Conservation (phyloP, 257 asterid genomes). For the Jasminum sambac region DNA sequence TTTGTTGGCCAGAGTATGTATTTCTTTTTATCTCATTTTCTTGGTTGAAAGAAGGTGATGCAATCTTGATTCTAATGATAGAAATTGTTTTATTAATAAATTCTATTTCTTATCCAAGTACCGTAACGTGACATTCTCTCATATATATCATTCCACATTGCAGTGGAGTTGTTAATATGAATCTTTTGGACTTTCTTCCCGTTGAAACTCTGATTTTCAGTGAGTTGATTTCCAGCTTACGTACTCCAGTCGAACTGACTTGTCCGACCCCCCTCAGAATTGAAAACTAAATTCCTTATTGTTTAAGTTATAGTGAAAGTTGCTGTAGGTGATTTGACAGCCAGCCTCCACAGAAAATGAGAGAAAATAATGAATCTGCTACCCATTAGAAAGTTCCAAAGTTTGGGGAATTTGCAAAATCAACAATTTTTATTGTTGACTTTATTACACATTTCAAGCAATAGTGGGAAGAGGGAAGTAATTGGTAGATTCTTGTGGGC, state of each 20-base stretch:
- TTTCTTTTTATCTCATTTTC: background rate
- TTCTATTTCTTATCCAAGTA: background rate
- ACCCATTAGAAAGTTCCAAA: constrained; percentile 33
- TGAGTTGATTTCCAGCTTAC: background rate
- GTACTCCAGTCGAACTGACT: background rate
- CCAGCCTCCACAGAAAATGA: background rate
- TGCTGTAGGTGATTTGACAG: background rate
- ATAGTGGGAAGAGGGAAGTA: background rate
- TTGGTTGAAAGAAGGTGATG: background rate
- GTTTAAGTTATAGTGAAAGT: background rate
- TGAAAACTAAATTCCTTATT: no score
- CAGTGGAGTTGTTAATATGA: constrained; percentile 16
- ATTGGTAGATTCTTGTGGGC: constrained; percentile 29
- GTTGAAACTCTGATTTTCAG: no score
- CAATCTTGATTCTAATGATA: background rate
- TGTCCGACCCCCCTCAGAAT: no score
- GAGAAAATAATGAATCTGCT: background rate
- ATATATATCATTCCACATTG: background rate
- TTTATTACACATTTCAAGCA: background rate
- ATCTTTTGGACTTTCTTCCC: constrained; percentile 25
- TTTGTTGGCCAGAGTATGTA: no score
- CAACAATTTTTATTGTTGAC: background rate
- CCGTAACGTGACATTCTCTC: background rate
- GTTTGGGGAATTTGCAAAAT: constrained; percentile 40
- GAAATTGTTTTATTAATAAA: background rate